Evolutionary conservation across 2,329 filamentous ascomycete genomes (phyloP).

Genomic region (Penicillium sp.): DNA sequence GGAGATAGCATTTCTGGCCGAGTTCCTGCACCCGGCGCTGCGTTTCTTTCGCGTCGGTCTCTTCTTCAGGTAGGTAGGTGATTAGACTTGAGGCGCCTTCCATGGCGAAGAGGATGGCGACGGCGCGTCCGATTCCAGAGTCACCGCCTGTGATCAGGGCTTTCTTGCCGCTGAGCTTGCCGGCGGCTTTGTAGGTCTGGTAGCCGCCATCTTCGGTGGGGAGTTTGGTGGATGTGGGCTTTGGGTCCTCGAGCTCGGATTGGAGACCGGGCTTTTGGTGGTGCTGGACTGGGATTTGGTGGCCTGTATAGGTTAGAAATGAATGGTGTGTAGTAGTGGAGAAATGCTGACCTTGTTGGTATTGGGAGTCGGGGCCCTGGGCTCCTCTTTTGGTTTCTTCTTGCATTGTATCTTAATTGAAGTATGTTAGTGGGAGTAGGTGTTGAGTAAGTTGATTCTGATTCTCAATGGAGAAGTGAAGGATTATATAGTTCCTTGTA

Average conservation of each 20-base stretch:
- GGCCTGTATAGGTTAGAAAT: constrained; percentile 33
- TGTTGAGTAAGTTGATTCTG: too few relatives aligned
- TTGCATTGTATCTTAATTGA: too few relatives aligned
- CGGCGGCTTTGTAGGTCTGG: constrained; percentile 66
- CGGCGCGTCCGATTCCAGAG: constrained; percentile 69
- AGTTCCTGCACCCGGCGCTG: constrained; percentile 63
- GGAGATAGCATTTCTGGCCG: constrained; percentile 59
- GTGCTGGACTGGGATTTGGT: constrained; percentile 49
- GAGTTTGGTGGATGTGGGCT: constrained; percentile 59
- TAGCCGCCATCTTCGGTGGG: constrained; percentile 63
- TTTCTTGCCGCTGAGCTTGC: constrained; percentile 67
- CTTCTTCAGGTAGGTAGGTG: constrained; percentile 67
- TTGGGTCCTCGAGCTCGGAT: constrained; percentile 50
- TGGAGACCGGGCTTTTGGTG: constrained; percentile 53
- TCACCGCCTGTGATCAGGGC: constrained; percentile 80
- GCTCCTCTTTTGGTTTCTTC: too few relatives aligned
- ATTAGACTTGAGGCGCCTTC: constrained; percentile 72
- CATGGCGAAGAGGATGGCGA: constrained; percentile 71
- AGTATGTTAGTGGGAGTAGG: too few relatives aligned
- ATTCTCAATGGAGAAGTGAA: too few relatives aligned
- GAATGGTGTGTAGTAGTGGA: too few relatives aligned
- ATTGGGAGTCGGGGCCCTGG: too few relatives aligned
- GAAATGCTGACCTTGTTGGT: too few relatives aligned
- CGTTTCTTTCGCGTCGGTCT: constrained; percentile 70
- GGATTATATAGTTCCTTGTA: too few relatives aligned